A percentile compares a stretch with the other conserved stretches of the same genome.
Conservation (phyloP, 1,284 basidiomycete genomes). For the Ganoderma meredithae region DNA sequence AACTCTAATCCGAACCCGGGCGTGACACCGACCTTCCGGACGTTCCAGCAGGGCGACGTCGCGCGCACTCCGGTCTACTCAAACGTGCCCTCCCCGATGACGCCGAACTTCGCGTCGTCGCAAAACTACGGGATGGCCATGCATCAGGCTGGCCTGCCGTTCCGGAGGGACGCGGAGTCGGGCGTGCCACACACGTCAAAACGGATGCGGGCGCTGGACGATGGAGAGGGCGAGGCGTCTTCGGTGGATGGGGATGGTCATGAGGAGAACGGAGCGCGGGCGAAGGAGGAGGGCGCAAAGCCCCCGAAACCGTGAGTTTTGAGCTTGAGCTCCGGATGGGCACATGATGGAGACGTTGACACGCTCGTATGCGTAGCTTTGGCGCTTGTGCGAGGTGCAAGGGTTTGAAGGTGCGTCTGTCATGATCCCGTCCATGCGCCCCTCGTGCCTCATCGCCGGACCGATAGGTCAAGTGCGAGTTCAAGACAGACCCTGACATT, state of each 20-base stretch:
- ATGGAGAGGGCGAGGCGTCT: conserved; percentile 47
- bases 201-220: conserved; percentile 54
- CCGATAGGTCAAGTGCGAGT: conserved; percentile 71
- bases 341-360: neutral
- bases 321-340: conserved; percentile 8
- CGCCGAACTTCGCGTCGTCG: conserved; percentile 23
- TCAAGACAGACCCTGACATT: conserved; percentile 68
- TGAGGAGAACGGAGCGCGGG: conserved; percentile 38
- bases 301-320: conserved; percentile 53
- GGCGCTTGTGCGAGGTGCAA: conserved; percentile 79
- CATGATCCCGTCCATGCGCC: neutral
- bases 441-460: conserved; percentile 2
- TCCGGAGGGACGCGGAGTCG: conserved; percentile 20
- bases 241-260: conserved; percentile 33
- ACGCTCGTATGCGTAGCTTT: conserved; percentile 26
- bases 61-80: conserved; percentile 25
- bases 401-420: conserved; percentile 61
- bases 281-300: conserved; percentile 47
- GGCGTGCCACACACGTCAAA: conserved; percentile 30
- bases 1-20: conserved; percentile 23
- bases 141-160: conserved; percentile 27
- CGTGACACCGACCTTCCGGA: conserved; percentile 29
- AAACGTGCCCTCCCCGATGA: conserved; percentile 22
- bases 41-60: conserved; percentile 26
- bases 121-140: conserved; percentile 19